Base-by-base conservation (phyloP, 2,329 filamentous ascomycete species). In the Paecilomyces dactylethromorphus region DNA sequence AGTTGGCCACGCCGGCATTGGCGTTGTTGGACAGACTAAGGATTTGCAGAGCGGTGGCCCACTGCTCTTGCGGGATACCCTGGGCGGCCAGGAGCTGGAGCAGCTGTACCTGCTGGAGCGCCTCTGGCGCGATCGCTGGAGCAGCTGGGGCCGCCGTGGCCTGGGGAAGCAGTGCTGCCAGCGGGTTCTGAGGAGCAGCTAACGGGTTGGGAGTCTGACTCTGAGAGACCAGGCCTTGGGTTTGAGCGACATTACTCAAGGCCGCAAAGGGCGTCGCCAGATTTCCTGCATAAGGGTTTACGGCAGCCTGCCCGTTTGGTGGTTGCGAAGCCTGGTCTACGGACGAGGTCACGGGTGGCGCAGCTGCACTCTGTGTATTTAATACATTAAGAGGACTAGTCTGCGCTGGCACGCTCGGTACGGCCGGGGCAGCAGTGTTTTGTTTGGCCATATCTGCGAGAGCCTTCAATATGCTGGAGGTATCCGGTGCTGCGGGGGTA, bases 361-460 rank as follows among this genome's bases (percentile, higher is more conserved):
- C 68, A 62, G 68, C 68, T 66, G 74, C 69, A 74, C 70, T 78
- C 60, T 80, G 78, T 63, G 76, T 69, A 72, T 74, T 79, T 76
- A 82, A 74, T 67, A 81, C 75, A 76, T 76, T 80, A 70, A 77
- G 74, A 64, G 76, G 71, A 68, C 76, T 80, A 69, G 71, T 64
- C 59, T 71, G 72, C 21, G 75, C 71, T 54, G 71, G 63, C 54
- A 72, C 67, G 29, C 69, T 64, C 22, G 76, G 67, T 24, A 74
- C 67, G 60, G 74, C 65, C 56, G 82, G 76, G 53, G 80, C 75
- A 39, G 81, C 75, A 61, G 84, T 84, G 71, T 87, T 91, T 73
- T 91, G 88, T 64, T 89, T 88, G 45, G 89, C 89, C 76, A 94
- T 89, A 69, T 90, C 90, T 63, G 90, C 89, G 63, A 94, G 82